Base-by-base conservation (phyloP, 331 rosid genomes). In the Quercus lobata region DNA sequence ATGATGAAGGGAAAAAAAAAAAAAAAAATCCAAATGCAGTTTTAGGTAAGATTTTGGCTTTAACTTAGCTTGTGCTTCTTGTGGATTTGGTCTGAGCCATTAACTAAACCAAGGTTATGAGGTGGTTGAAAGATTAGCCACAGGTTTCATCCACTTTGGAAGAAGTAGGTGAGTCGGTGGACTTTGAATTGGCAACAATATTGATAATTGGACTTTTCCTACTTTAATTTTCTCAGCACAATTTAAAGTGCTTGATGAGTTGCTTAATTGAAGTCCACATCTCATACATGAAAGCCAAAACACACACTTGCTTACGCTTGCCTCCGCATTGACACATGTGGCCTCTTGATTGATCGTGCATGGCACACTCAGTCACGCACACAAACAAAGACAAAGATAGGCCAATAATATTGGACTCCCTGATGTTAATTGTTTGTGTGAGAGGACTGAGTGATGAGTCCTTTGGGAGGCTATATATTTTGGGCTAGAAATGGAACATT, bases 321-420 rank as follows among this genome's bases (percentile, higher is more conserved):
- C 62, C 77, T 77, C 73, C 81, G 19, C 54, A 30, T 69, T 21
- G 32, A 37, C 84, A 72, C 80, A 75, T 21, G 12, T 37, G 10
- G 11, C 75, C 79, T 19, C 75, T 76, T n/a, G 78, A 63, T 18
- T 25, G 56, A 63, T 34, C 29, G 78, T 68, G 83, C 76, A 2
- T 10, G 32, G 22, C 89, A 85, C 91, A 72, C 81, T 81, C 82
- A 37, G 29, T 22, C 27, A 1, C 81, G 83, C 82, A 37, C 37
- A n/a, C 27, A 1, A 32, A 29, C 12, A 6, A 29, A 14, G 58
- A 22, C 2, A 3, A 11, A 49, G 16, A 49, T 14, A 49, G 16
- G 9, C 32, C 30, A 21, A 34, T 41, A 9, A 60, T 19, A 3
- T 60, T 22, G 29, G 29, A 6, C 66, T 60, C 27, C 14, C 27